Percentiles rank a stretch among this genome's conserved stretches.
phyloP scores from a whole-genome alignment of 495 filamentous ascomycete species.

The Astrocystis sublimbata region DNA sequence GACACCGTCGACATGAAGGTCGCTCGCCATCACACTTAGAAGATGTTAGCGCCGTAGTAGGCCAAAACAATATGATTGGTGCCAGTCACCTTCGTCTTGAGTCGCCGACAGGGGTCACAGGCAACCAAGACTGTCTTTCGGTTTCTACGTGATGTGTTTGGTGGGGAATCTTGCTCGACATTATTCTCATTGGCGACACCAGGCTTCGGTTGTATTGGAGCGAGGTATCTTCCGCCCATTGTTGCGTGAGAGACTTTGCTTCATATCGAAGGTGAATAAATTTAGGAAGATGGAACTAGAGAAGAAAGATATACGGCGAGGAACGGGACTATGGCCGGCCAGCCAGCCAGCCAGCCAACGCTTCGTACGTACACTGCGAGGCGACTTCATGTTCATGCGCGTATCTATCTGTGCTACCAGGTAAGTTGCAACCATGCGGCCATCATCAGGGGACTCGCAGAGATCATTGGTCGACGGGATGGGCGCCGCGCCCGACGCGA shows the following conservation, averaged over 20 bases:
- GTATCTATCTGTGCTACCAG: background rate
- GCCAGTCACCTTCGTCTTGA: conserved; percentile 11
- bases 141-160: background rate
- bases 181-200: background rate
- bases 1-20: conserved; percentile 10
- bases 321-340: background rate
- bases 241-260: background rate
- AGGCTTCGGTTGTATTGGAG: conserved; percentile 4
- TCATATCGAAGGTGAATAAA: background rate
- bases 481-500: background rate
- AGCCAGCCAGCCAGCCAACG: background rate
- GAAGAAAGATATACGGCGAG: background rate
- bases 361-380: background rate
- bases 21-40: conserved; percentile 13
- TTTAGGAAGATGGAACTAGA: background rate
- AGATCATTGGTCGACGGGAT: background rate
- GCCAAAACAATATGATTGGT: background rate
- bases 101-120: conserved; percentile 12
- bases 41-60: background rate
- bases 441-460: background rate
- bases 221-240: background rate
- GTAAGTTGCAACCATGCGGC: background rate
- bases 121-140: background rate
- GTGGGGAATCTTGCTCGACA: background rate
- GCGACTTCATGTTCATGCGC: background rate